phyloP scores from a whole-genome alignment of 2,329 filamentous ascomycete species.

The Byssochlamys sp. region DNA sequence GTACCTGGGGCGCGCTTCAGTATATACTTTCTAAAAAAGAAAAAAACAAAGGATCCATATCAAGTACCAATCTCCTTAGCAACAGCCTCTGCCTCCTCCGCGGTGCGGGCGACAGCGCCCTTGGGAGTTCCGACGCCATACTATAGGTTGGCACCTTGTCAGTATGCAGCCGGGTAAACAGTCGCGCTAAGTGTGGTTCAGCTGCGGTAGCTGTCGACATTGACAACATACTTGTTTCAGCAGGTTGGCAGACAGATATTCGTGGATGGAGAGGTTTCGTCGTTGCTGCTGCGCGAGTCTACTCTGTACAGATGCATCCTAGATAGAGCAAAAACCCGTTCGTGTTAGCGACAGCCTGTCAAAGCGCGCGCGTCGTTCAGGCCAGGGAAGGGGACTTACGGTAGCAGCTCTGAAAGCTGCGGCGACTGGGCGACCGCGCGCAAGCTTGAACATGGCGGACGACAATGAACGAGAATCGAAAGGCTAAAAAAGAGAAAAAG shows the following conservation, averaged over 20 bases:
- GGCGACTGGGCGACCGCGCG: conserved; percentile 69
- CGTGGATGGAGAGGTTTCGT: conserved; percentile 89
- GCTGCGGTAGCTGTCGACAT: neutral
- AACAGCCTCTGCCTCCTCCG: conserved; percentile 80
- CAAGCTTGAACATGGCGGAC: conserved; percentile 74
- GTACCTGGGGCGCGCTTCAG: conserved; percentile 40
- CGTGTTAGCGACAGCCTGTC: conserved; percentile 44
- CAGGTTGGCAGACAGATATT: conserved; percentile 91
- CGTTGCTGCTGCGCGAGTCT: conserved; percentile 62
- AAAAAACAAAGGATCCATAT: neutral
- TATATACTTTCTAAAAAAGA: conserved; percentile 2
- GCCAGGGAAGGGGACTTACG: conserved; percentile 43
- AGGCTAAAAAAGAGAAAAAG: conserved; percentile 11
- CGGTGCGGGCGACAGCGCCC: conserved; percentile 72
- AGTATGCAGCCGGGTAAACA: neutral
- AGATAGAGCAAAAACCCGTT: conserved; percentile 13
- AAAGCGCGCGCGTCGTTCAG: neutral
- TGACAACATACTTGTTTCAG: conserved; percentile 53
- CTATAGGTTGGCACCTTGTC: conserved; percentile 36
- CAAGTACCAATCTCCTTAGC: conserved; percentile 72
- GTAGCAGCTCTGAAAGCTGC: conserved; percentile 68
- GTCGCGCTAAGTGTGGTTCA: neutral
- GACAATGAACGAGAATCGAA: conserved; percentile 9
- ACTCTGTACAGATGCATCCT: conserved; percentile 49
- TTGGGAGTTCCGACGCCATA: conserved; percentile 91